phyloP scores from a whole-genome alignment of 2,329 filamentous ascomycete species.

The Elsinoe batatas region DNA sequence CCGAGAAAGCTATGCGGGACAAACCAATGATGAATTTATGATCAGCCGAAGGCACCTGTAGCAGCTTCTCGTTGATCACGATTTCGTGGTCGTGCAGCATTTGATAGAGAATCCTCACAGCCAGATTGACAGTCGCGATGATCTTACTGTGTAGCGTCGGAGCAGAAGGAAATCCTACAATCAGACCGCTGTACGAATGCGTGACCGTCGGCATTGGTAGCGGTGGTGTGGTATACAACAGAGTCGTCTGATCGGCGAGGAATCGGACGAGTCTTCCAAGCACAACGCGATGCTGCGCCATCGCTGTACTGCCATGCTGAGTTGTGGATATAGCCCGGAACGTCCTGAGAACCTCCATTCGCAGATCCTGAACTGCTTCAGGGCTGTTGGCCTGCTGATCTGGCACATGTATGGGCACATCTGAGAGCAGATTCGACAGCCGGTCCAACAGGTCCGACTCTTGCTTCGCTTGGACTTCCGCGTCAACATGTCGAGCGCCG shows the following conservation, averaged over 20 bases:
- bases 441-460: slow-evolving; percentile 48
- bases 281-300: slow-evolving; percentile 58
- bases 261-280: slow-evolving; percentile 67
- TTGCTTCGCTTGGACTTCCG: slow-evolving; percentile 25
- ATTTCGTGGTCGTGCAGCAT: slow-evolving; percentile 48
- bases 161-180: slow-evolving; percentile 14
- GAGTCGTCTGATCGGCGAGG: slow-evolving; percentile 61
- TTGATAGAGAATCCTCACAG: slow-evolving; percentile 52
- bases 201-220: not conserved
- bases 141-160: slow-evolving; percentile 31
- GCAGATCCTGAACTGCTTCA: slow-evolving; percentile 34
- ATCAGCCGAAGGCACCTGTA: slow-evolving; percentile 57
- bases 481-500: slow-evolving; percentile 51
- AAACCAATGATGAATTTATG: slow-evolving; percentile 77
- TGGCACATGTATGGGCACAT: slow-evolving; percentile 27
- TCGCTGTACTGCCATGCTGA: slow-evolving; percentile 52
- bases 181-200: not conserved
- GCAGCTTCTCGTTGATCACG: slow-evolving; percentile 62
- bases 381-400: slow-evolving; percentile 22
- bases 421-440: slow-evolving; percentile 52
- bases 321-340: slow-evolving; percentile 51
- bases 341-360: slow-evolving; percentile 36
- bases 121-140: slow-evolving; percentile 46
- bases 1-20: slow-evolving; percentile 75
- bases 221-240: slow-evolving; percentile 40